A percentile compares a stretch with the other conserved stretches of the same genome.
Evolutionary conservation across 495 filamentous ascomycete species (phyloP).

Genomic region (Podospora tetraspora): DNA sequence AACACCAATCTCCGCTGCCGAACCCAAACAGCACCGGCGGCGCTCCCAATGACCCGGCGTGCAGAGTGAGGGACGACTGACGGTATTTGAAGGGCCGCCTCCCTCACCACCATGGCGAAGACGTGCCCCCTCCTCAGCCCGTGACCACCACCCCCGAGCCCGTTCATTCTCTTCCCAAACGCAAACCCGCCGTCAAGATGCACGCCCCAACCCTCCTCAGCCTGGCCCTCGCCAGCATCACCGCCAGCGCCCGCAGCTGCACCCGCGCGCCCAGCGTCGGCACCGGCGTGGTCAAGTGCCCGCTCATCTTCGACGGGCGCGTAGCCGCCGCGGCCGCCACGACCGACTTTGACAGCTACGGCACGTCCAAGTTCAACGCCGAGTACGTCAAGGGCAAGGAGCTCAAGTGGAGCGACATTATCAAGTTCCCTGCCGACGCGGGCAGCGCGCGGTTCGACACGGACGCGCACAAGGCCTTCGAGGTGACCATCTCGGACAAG

Average conservation of each 20-base stretch:
- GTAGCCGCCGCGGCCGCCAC: slow-evolving; percentile 25
- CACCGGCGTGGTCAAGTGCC: slow-evolving; percentile 34
- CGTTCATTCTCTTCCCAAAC: background rate
- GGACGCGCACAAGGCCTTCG: slow-evolving; percentile 35
- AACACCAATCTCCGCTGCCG: slow-evolving; percentile 4
- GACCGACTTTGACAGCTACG: slow-evolving; percentile 41
- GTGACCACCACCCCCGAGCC: background rate
- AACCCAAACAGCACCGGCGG: slow-evolving; percentile 3
- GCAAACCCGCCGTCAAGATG: slow-evolving; percentile 14
- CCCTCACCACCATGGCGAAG: background rate
- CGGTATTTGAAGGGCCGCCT: slow-evolving; percentile 1
- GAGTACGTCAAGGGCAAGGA: slow-evolving; percentile 43
- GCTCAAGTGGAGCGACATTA: slow-evolving; percentile 43
- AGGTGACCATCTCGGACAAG: slow-evolving; percentile 47
- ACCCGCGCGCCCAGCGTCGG: slow-evolving; percentile 4
- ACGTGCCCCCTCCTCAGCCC: background rate
- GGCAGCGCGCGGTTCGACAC: slow-evolving; percentile 40
- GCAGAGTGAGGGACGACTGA: background rate
- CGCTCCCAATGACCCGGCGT: background rate
- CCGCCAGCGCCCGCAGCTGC: background rate
- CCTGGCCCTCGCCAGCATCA: slow-evolving; percentile 10
- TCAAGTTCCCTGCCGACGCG: slow-evolving; percentile 37
- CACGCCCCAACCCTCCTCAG: slow-evolving; percentile 17
- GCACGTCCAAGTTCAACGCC: slow-evolving; percentile 40
- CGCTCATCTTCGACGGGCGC: slow-evolving; percentile 43